These are phyloP conservation scores for Didymella exigua DNA, from an alignment of 2,329 filamentous ascomycete species.

Conservation along the genomic window DNA sequence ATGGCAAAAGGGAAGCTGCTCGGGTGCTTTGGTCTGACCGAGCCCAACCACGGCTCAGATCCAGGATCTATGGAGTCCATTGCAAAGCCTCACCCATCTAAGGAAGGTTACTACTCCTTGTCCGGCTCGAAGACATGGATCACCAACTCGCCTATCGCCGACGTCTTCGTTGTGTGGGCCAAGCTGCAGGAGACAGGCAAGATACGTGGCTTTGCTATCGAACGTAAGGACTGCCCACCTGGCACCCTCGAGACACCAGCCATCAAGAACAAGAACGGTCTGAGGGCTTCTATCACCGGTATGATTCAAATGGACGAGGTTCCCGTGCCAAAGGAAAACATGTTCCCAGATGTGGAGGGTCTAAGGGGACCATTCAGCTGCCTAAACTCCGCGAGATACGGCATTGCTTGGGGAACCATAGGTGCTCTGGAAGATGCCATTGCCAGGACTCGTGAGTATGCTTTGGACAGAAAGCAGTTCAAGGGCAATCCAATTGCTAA, in stretches of 20 bases:
- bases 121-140: conserved; percentile 94
- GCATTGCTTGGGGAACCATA: conserved; percentile 92
- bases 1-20: conserved; percentile 83
- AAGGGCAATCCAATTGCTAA: conserved; percentile 92
- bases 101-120: conserved; percentile 79
- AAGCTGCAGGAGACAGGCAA: conserved; percentile 90
- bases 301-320: conserved; percentile 97
- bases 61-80: conserved; percentile 88
- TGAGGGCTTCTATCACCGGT: conserved; percentile 90
- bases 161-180: conserved; percentile 88
- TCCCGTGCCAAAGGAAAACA: conserved; percentile 86
- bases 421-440: conserved; percentile 94
- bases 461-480: conserved; percentile 94
- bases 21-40: conserved; percentile 87
- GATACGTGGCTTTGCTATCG: conserved; percentile 90
- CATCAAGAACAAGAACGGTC: conserved; percentile 93
- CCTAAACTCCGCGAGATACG: conserved; percentile 89
- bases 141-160: conserved; percentile 88
- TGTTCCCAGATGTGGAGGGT: conserved; percentile 91
- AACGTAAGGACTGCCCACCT: conserved; percentile 80
- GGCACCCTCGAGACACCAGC: conserved; percentile 90
- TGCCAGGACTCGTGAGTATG: conserved; percentile 77
- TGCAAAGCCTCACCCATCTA: conserved; percentile 82
- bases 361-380: conserved; percentile 89
- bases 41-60: conserved; percentile 92